These are phyloP conservation scores for Solanum hybrid DNA, from an alignment of 305 asterid genomes.

Conservation along the genomic window DNA sequence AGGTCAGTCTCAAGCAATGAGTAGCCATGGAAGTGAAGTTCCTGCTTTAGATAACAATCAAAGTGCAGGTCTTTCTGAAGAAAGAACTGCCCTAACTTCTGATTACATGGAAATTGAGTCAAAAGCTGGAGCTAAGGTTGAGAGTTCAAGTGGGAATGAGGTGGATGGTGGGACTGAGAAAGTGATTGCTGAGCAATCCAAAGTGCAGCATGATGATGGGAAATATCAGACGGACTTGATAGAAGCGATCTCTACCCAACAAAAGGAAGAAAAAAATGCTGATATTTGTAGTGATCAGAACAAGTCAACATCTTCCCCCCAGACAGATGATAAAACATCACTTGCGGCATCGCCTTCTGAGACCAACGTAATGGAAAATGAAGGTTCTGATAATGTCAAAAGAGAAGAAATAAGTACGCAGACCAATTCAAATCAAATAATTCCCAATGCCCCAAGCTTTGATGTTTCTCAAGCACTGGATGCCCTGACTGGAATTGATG, in stretches of 20 bases:
- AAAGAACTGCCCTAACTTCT: slow-evolving; percentile 22
- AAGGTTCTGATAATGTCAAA: slow-evolving; percentile 32
- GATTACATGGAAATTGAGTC: slow-evolving; percentile 23
- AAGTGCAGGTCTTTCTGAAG: slow-evolving; percentile 23
- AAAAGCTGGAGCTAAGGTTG: slow-evolving; percentile 34
- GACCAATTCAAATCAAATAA: slow-evolving; percentile 25
- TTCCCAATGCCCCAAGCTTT: slow-evolving; percentile 41
- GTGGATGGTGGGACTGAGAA: slow-evolving; percentile 33
- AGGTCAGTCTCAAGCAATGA: slow-evolving; percentile 17
- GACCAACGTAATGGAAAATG: slow-evolving; percentile 29
- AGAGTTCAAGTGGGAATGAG: slow-evolving; percentile 25
- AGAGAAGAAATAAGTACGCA: slow-evolving; percentile 33
- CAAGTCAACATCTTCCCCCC: slow-evolving; percentile 20
- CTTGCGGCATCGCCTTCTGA: slow-evolving; percentile 41
- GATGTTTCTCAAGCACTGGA: slow-evolving; percentile 74
- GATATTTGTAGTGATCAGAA: slow-evolving; percentile 33
- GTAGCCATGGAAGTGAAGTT: slow-evolving; percentile 16
- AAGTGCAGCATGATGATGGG: slow-evolving; percentile 26
- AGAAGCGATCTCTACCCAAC: slow-evolving; percentile 25
- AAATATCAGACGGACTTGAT: slow-evolving; percentile 26
- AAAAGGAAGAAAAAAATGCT: slow-evolving; percentile 11
- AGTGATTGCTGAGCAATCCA: slow-evolving; percentile 20
- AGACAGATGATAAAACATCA: slow-evolving; percentile 29
- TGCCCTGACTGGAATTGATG: slow-evolving; percentile 81
- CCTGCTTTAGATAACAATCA: slow-evolving; percentile 27